These are phyloP conservation scores for Monosporascus cannonballus DNA, from an alignment of 2,329 filamentous ascomycete genomes.

Conservation along the genomic window DNA sequence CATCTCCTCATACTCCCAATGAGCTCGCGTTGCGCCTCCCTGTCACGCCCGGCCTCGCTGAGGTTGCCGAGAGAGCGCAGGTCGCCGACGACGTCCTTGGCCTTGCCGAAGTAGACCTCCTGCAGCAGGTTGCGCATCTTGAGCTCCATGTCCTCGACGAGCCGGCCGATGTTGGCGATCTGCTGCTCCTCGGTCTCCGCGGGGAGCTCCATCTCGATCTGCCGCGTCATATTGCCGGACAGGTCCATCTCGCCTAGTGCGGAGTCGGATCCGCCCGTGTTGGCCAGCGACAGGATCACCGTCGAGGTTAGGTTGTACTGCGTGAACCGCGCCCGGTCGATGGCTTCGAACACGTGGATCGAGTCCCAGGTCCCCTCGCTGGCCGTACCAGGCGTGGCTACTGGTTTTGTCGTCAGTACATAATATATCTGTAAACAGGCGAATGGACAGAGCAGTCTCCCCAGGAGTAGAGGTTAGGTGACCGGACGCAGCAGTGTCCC, in stretches of 20 bases:
- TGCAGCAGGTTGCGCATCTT: constrained; percentile 98
- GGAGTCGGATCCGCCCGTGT: constrained; percentile 31
- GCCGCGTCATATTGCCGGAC: constrained; percentile 95
- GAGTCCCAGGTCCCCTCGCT: constrained; percentile 90
- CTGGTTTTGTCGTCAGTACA: constrained; percentile 32
- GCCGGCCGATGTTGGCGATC: constrained; percentile 86
- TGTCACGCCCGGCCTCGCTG: constrained; percentile 77
- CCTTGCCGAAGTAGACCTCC: constrained; percentile 99
- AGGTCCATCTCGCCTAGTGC: constrained; percentile 79
- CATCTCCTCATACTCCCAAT: constrained; percentile 52
- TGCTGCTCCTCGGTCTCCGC: constrained; percentile 89
- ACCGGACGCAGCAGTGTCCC: too few species aligned
- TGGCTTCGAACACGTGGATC: constrained; percentile 97
- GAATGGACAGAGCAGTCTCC: neutral
- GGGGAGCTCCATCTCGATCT: constrained; percentile 85
- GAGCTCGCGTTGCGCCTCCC: constrained; percentile 82
- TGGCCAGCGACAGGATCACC: constrained; percentile 81
- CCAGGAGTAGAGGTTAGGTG: neutral
- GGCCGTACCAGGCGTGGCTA: constrained; percentile 57
- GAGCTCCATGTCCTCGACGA: constrained; percentile 99
- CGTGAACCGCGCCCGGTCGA: constrained; percentile 82
- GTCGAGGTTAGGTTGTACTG: constrained; percentile 98
- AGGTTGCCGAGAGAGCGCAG: constrained; percentile 79
- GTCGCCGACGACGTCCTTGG: constrained; percentile 96
- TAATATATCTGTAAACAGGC: neutral